Evolutionary conservation across 345 rosid species (phyloP).

Genomic region (Linum usitatissimum): DNA sequence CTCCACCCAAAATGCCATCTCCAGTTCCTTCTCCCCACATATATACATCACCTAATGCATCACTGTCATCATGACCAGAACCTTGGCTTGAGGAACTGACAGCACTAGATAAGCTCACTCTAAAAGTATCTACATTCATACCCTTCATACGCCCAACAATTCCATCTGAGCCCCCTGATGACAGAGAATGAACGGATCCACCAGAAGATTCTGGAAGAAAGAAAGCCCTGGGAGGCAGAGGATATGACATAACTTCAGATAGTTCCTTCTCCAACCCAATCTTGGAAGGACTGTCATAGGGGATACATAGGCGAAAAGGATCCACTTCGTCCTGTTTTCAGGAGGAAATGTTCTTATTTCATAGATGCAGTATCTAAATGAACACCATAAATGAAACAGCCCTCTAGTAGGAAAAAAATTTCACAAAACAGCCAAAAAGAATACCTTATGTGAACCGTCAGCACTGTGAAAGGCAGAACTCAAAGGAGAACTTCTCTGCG

Average conservation of each 20-base stretch:
- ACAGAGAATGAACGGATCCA: not conserved
- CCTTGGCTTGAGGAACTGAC: not conserved
- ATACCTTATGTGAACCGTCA: slow-evolving; percentile 19
- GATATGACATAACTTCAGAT: not conserved
- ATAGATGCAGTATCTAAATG: too few relatives aligned
- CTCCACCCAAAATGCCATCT: not conserved
- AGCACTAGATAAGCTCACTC: not conserved
- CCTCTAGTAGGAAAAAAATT: too few relatives aligned
- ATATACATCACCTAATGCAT: not conserved
- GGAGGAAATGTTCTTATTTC: too few relatives aligned
- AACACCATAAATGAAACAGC: too few relatives aligned
- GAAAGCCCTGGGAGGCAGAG: not conserved
- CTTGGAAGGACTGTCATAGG: too few relatives aligned
- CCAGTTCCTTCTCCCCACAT: not conserved
- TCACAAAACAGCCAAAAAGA: slow-evolving; percentile 2
- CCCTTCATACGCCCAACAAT: not conserved
- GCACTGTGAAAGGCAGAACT: slow-evolving; percentile 19
- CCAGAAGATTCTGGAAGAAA: not conserved
- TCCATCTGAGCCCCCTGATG: not conserved
- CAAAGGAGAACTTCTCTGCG: slow-evolving; percentile 11
- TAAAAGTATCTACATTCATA: not conserved
- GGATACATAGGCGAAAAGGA: too few relatives aligned
- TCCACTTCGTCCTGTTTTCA: too few relatives aligned
- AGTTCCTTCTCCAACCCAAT: not conserved
- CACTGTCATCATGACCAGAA: not conserved